Percentiles rank a stretch among this genome's conserved stretches.
Conservation (phyloP, 2,329 filamentous ascomycete genomes). For the Pseudophaeomoniella oleicola region DNA sequence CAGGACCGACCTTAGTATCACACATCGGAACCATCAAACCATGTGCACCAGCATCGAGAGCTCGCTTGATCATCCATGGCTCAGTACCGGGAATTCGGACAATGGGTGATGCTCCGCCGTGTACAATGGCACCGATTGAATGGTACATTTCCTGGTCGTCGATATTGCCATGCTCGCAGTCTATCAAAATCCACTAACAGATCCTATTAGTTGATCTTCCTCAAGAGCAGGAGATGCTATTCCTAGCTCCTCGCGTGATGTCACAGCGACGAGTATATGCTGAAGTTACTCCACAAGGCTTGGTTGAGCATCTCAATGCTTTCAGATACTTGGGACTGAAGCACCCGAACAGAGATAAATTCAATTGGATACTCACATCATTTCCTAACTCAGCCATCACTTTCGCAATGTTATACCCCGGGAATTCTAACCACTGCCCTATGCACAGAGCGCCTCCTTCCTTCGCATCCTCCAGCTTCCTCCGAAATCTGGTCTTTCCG, state of each 20-base stretch:
- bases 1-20: conserved; percentile 6
- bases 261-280: too few relatives aligned
- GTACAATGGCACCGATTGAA: conserved; percentile 18
- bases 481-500: not conserved
- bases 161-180: conserved; percentile 13
- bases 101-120: conserved; percentile 19
- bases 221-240: too few relatives aligned
- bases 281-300: too few relatives aligned
- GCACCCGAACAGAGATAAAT: too few relatives aligned
- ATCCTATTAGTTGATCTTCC: conserved; percentile 2
- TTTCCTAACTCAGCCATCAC: not conserved
- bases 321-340: too few relatives aligned
- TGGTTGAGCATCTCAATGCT: too few relatives aligned
- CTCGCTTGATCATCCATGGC: conserved; percentile 26
- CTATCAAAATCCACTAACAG: conserved; percentile 10
- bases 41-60: conserved; percentile 22
- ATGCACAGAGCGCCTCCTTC: conserved; percentile 14
- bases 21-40: conserved; percentile 20
- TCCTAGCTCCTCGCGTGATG: too few relatives aligned
- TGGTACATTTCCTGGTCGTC: conserved; percentile 11
- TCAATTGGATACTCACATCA: not conserved
- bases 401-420: conserved; percentile 12
- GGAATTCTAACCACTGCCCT: conserved; percentile 19
- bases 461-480: conserved; percentile 14
- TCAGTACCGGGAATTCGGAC: conserved; percentile 19